Percentiles rank a stretch among this genome's conserved stretches.
Conservation (phyloP, 495 filamentous ascomycete species). For the Penicillium chermesinum region DNA sequence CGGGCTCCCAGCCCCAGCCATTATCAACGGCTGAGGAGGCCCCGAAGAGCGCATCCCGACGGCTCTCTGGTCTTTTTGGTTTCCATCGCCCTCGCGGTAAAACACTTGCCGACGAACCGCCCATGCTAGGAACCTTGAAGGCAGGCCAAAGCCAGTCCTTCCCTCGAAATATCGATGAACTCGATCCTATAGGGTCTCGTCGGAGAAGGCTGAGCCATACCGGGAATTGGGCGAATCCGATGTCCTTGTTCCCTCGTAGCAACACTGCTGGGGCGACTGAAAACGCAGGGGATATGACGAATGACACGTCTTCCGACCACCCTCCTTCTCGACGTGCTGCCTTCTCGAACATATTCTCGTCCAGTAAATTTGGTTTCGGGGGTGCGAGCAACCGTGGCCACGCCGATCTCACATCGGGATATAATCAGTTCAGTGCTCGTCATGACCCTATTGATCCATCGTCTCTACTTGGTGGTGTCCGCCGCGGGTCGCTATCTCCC, state of each 20-base stretch:
- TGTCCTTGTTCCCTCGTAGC: constrained; percentile 49
- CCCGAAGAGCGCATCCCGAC: constrained; percentile 46
- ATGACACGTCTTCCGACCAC: constrained; percentile 43
- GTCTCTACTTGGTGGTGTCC: constrained; percentile 47
- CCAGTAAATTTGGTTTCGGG: constrained; percentile 39
- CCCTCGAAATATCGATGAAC: constrained; percentile 61
- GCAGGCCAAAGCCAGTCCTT: constrained; percentile 78
- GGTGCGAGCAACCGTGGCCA: constrained; percentile 38
- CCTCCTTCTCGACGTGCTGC: constrained; percentile 39
- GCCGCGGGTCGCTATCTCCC: constrained; percentile 62
- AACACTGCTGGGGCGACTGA: constrained; percentile 23
- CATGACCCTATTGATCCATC: constrained; percentile 55
- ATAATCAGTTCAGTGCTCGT: constrained; percentile 59
- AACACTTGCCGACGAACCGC: constrained; percentile 61
- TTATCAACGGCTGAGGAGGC: constrained; percentile 40
- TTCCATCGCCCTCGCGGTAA: constrained; percentile 72
- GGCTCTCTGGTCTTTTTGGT: constrained; percentile 57
- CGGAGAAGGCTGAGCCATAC: constrained; percentile 59
- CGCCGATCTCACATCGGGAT: constrained; percentile 42
- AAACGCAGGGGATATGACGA: constrained; percentile 17
- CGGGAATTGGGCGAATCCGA: constrained; percentile 56
- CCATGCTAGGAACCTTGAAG: constrained; percentile 67
- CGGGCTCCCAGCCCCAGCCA: constrained; percentile 26
- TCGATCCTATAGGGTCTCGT: constrained; percentile 64
- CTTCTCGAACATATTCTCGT: constrained; percentile 43